Percentiles rank a stretch among this genome's conserved stretches.
Conservation (phyloP, 352 stramenopile species). For the Globisporangium recalcitrans region DNA sequence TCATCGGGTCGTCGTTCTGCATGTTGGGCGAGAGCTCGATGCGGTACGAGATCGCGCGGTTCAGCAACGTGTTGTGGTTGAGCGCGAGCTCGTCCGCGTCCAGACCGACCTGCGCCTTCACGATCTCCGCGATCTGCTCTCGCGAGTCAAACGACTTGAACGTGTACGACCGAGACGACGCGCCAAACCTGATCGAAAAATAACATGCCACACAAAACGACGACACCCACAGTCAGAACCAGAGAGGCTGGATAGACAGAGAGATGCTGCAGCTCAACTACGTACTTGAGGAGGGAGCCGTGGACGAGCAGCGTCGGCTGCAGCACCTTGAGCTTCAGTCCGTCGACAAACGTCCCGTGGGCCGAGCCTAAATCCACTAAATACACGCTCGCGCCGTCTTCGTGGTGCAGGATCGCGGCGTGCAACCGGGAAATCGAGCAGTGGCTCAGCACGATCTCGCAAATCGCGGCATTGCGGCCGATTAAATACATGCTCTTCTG, state of each 20-base stretch:
- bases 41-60: constrained; percentile 69
- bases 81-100: constrained; percentile 52
- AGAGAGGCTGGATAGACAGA: background rate
- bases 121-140: constrained; percentile 62
- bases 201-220: no score
- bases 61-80: constrained; percentile 80
- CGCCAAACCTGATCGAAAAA: constrained; percentile 41
- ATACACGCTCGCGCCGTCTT: constrained; percentile 61
- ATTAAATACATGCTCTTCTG: constrained; percentile 76
- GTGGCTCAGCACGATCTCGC: constrained; percentile 77
- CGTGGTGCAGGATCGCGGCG: constrained; percentile 67
- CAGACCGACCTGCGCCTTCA: constrained; percentile 46
- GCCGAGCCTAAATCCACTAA: constrained; percentile 73
- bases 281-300: constrained; percentile 48
- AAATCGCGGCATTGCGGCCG: constrained; percentile 65
- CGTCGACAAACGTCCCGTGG: constrained; percentile 76
- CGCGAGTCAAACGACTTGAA: constrained; percentile 80
- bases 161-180: constrained; percentile 72
- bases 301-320: constrained; percentile 68
- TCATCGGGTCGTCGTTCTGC: constrained; percentile 46
- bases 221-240: background rate
- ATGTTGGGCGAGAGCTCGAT: constrained; percentile 58
- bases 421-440: constrained; percentile 81
- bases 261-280: background rate
- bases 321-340: constrained; percentile 44